Evolutionary conservation across 306 rosid species (phyloP).

Genomic region (Dalbergia cultrata): DNA sequence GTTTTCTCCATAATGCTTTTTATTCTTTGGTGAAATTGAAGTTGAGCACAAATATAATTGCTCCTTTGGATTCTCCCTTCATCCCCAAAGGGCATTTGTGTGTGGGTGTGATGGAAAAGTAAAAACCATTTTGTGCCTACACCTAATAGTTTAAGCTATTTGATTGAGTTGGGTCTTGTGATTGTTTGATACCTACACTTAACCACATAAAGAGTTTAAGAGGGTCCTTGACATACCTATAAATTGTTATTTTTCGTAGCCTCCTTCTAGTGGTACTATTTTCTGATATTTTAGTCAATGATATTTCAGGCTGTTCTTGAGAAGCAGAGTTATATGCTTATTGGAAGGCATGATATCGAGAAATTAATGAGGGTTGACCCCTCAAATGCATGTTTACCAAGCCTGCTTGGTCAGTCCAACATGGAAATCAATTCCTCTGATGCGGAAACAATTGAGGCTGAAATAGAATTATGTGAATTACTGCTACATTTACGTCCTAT

Average conservation of each 20-base stretch:
- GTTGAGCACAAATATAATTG: conserved; percentile 26
- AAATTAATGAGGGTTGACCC: conserved; percentile 90
- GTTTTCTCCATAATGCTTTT: conserved; percentile 9
- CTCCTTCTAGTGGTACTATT: conserved; percentile 27
- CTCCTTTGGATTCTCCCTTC: conserved; percentile 3
- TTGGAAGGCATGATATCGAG: conserved; percentile 97
- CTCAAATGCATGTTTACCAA: conserved; percentile 81
- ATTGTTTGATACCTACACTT: conserved; percentile 16
- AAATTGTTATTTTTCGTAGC: conserved; percentile 20
- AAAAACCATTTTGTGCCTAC: neutral
- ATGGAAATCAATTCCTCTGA: conserved; percentile 63
- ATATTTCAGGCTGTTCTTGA: conserved; percentile 93
- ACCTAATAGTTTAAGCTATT: conserved; percentile 23
- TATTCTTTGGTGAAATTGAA: conserved; percentile 27
- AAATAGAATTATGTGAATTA: conserved; percentile 75
- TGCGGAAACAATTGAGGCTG: conserved; percentile 84
- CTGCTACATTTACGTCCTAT: conserved; percentile 83
- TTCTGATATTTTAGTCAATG: conserved; percentile 35
- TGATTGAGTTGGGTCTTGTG: neutral
- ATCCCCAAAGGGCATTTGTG: neutral
- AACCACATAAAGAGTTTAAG: neutral
- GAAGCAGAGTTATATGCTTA: conserved; percentile 99
- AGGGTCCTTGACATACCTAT: conserved; percentile 26
- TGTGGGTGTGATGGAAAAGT: neutral
- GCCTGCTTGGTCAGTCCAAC: conserved; percentile 61